phyloP scores from a whole-genome alignment of 352 stramenopile genomes.

The Pythium sukuiense region DNA sequence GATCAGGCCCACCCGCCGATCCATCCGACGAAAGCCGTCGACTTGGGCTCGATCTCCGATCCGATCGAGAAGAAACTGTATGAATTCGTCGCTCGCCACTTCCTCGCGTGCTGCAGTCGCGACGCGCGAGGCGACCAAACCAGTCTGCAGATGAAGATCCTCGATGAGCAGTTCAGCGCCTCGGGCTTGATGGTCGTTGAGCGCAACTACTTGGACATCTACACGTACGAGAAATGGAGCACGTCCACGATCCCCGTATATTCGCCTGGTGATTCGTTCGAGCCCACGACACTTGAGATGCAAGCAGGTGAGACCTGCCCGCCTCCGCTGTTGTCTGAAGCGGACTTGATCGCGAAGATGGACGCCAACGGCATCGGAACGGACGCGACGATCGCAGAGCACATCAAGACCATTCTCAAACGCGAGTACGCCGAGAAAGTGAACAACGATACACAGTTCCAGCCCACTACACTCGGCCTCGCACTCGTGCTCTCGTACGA shows the following conservation, averaged over 20 bases:
- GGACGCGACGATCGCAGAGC: slow-evolving; percentile 95
- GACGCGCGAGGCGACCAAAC: slow-evolving; percentile 92
- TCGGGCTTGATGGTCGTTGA: slow-evolving; percentile 90
- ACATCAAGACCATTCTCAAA: slow-evolving; percentile 99
- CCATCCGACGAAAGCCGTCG: slow-evolving; percentile 96
- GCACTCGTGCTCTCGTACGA: slow-evolving; percentile 92
- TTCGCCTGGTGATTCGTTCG: slow-evolving; percentile 69
- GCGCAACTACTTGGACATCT: slow-evolving; percentile 95
- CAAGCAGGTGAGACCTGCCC: slow-evolving; percentile 75
- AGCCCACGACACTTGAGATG: slow-evolving; percentile 70
- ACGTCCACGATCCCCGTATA: slow-evolving; percentile 87
- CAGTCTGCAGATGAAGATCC: slow-evolving; percentile 87
- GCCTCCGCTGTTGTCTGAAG: slow-evolving; percentile 89
- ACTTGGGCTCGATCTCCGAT: slow-evolving; percentile 66
- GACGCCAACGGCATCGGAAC: slow-evolving; percentile 95
- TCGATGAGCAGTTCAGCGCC: slow-evolving; percentile 83
- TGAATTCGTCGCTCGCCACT: slow-evolving; percentile 97
- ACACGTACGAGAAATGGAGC: slow-evolving; percentile 94
- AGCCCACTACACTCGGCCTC: slow-evolving; percentile 89
- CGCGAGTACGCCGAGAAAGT: slow-evolving; percentile 96
- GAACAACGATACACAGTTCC: slow-evolving; percentile 92
- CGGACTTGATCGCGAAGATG: slow-evolving; percentile 94
- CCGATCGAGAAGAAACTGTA: slow-evolving; percentile 95
- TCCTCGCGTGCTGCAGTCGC: slow-evolving; percentile 97
- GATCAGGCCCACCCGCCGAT: slow-evolving; percentile 99